Percentiles rank a stretch among this genome's conserved stretches.
Evolutionary conservation across 345 rosid genomes (phyloP).

Genomic region (Adansonia digitata): DNA sequence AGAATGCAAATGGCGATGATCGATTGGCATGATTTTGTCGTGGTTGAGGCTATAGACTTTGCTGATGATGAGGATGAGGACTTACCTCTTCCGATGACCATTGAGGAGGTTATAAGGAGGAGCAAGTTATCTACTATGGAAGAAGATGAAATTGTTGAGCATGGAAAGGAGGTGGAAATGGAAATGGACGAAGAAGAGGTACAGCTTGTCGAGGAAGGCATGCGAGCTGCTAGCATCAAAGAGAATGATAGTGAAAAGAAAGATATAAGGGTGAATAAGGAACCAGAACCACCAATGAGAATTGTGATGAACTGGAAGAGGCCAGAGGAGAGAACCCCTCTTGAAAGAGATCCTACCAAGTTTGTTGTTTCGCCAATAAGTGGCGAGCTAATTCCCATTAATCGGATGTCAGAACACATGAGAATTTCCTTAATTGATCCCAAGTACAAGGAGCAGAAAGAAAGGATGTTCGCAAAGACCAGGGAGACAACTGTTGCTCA

Average conservation of each 20-base stretch:
- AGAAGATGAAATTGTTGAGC: constrained; percentile 66
- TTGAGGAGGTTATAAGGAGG: constrained; percentile 75
- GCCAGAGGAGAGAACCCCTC: constrained; percentile 80
- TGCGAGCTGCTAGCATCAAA: constrained; percentile 59
- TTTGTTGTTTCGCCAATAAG: constrained; percentile 80
- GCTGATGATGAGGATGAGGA: constrained; percentile 85
- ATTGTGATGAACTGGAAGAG: constrained; percentile 92
- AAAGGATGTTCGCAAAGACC: constrained; percentile 91
- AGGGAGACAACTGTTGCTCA: constrained; percentile 88
- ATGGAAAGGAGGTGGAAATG: constrained; percentile 87
- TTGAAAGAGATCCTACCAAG: constrained; percentile 76
- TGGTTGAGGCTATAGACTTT: constrained; percentile 75
- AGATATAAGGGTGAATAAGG: constrained; percentile 35
- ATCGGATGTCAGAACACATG: constrained; percentile 92
- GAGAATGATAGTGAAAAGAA: constrained; percentile 41
- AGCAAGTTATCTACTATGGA: constrained; percentile 71
- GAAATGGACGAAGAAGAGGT: constrained; percentile 94
- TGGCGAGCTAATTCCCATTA: constrained; percentile 76
- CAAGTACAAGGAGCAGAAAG: constrained; percentile 89
- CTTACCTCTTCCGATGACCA: constrained; percentile 78
- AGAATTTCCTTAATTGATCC: constrained; percentile 90
- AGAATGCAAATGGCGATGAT: constrained; percentile 85
- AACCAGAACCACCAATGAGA: constrained; percentile 74
- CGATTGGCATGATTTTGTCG: constrained; percentile 92
- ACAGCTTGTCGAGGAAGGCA: constrained; percentile 85